Base-by-base conservation (phyloP, 1,139 yeast genomes). In the Groenewaldozyma sp. region DNA sequence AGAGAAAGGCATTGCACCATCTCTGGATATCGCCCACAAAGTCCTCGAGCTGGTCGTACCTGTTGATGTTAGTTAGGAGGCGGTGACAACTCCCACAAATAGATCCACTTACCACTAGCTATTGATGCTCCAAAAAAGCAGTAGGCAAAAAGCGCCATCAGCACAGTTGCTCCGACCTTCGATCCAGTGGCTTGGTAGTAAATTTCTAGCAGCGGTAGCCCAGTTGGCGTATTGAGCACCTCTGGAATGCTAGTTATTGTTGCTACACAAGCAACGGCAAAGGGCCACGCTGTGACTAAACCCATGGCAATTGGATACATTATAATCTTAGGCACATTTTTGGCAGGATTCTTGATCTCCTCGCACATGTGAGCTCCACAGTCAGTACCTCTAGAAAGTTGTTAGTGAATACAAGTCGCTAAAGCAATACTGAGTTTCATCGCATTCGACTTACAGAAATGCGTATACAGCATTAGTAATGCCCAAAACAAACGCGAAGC, bases 121-220 rank as follows among this genome's bases (percentile, higher is more conserved):
- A 46, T 79, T 76, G 44, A 76, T 76, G 58, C 87, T 80, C 29
- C 86, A 84, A 52, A 74, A 17, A 65, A 2, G 82, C 79, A 9
- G 86, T 78, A 39, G 74, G 62, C 39, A 78, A 79, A 67, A 47
- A 80, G 59, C 18, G 72, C 60, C 36, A 34, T 38, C 13, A 80
- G 65, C 43, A 74, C 67, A 27, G 72, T 57, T 13, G 78, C 76
- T 27, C 79, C 78, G 5, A 67, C 71, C 45, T 62, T 68, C 52
- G 67, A 70, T 14, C 62, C 63, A n/a, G 76, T 59, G 2, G 76
- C 75, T 53, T 75, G 78, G 59, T 73, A 63, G 54, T 66, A 76
- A 38, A 76, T 75, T 49, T 72, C 76, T 48, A 76, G 61, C 33
- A 76, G 75, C 9, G 83, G 83, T 50, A 74, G 68, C n/a, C 74